phyloP scores from a whole-genome alignment of 2,329 filamentous ascomycete genomes.

The Penicillium nordicum region DNA sequence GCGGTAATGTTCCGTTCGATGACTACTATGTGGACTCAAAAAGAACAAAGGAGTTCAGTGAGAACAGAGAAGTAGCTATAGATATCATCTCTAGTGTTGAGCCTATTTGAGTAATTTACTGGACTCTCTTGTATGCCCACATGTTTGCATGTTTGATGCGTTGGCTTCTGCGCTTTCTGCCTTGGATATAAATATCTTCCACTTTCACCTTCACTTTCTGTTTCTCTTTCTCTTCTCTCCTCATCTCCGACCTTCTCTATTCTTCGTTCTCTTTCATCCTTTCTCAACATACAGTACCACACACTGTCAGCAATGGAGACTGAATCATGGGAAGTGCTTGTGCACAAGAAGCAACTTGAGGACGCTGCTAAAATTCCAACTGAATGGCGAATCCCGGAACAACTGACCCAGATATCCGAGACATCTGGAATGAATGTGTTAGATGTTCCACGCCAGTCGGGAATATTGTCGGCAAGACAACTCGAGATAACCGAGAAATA shows the following conservation, averaged over 20 bases:
- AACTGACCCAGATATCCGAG: constrained; percentile 8
- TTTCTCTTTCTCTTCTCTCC: not conserved
- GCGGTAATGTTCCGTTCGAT: constrained; percentile 53
- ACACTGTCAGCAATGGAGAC: constrained; percentile 1
- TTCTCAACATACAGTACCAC: not conserved
- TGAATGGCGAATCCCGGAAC: constrained; percentile 11
- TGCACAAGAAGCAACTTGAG: constrained; percentile 12
- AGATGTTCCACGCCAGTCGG: constrained; percentile 11
- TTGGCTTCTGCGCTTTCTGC: not conserved
- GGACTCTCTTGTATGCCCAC: not conserved
- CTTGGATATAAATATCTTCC: constrained; percentile 4
- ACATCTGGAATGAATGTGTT: constrained; percentile 10
- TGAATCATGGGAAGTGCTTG: constrained; percentile 9
- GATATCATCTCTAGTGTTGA: not conserved
- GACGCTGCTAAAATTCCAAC: constrained; percentile 9
- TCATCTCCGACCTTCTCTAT: not conserved
- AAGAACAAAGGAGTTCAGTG: no score
- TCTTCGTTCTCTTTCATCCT: not conserved
- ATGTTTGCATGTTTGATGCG: not conserved
- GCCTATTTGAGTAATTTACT: not conserved
- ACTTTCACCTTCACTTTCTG: not conserved
- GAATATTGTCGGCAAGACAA: constrained; percentile 7
- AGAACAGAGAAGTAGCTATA: not conserved
- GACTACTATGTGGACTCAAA: constrained; percentile 47
- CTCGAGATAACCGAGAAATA: constrained; percentile 14